Conservation (phyloP, 2,329 filamentous ascomycete species). For the Hypoxylon sp. region DNA sequence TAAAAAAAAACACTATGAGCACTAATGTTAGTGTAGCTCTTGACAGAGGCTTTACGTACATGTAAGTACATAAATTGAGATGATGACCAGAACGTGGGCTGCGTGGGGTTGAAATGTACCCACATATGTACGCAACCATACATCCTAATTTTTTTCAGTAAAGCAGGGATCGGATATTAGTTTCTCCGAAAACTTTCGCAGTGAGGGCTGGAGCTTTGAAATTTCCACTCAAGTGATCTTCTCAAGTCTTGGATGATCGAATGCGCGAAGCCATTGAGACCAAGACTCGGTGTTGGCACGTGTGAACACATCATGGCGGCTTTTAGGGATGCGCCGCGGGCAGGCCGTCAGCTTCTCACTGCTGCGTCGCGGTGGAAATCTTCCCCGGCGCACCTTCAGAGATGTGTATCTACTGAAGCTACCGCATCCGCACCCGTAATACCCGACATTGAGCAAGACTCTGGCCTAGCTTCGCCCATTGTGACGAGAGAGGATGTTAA, state of each 20-base stretch:
- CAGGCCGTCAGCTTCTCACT: conserved; percentile 49
- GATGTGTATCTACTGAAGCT: conserved; percentile 65
- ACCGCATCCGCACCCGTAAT: conserved; percentile 56
- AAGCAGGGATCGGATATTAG: conserved; percentile 20
- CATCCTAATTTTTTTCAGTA: not conserved
- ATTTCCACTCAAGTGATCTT: conserved; percentile 33
- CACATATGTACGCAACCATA: no score
- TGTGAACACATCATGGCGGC: conserved; percentile 46
- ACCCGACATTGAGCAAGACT: conserved; percentile 66
- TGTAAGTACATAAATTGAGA: no score
- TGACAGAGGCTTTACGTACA: no score
- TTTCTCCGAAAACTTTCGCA: conserved; percentile 32
- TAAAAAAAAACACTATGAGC: no score
- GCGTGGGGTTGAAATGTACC: no score
- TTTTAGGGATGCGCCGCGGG: conserved; percentile 52
- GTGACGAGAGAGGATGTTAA: conserved; percentile 55
- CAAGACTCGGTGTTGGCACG: conserved; percentile 12
- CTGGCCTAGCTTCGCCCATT: conserved; percentile 62
- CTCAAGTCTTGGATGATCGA: conserved; percentile 14
- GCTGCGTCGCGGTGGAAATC: conserved; percentile 47
- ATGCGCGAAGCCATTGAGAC: conserved; percentile 27
- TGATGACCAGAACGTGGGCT: no score
- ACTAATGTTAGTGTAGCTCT: no score
- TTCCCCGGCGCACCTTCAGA: conserved; percentile 49
- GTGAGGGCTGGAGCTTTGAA: conserved; percentile 24